These are phyloP conservation scores for Lachnum nothofagi DNA, from an alignment of 2,329 filamentous ascomycete species.

Conservation along the genomic window DNA sequence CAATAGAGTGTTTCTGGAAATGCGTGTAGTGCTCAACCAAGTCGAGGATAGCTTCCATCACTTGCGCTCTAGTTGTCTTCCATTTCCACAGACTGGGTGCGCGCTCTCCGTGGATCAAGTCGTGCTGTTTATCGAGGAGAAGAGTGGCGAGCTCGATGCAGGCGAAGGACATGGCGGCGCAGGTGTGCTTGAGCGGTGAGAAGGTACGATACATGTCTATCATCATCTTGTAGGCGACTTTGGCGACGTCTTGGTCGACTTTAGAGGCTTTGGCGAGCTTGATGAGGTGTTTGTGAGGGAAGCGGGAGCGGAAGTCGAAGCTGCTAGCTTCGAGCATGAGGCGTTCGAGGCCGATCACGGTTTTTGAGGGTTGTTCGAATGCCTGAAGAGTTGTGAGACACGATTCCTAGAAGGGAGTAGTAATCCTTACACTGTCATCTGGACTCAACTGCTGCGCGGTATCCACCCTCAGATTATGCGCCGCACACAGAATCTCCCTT, in stretches of 20 bases:
- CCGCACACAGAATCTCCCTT: slow-evolving; percentile 82
- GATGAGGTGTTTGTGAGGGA: slow-evolving; percentile 77
- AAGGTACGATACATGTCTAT: slow-evolving; percentile 92
- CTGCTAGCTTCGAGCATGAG: slow-evolving; percentile 87
- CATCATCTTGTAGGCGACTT: slow-evolving; percentile 72
- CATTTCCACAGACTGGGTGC: slow-evolving; percentile 46
- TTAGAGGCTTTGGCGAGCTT: slow-evolving; percentile 59
- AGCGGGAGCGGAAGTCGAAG: slow-evolving; percentile 88
- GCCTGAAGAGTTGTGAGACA: slow-evolving; percentile 44
- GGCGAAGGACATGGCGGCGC: slow-evolving; percentile 77
- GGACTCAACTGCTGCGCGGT: slow-evolving; percentile 64
- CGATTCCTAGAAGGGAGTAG: background rate
- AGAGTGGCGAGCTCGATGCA: slow-evolving; percentile 75
- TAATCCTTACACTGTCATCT: slow-evolving; percentile 67
- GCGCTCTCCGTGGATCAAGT: slow-evolving; percentile 42
- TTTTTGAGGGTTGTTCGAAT: slow-evolving; percentile 73
- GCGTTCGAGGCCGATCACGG: slow-evolving; percentile 83
- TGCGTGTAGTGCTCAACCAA: slow-evolving; percentile 89
- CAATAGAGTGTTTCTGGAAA: slow-evolving; percentile 66
- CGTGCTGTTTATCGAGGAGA: slow-evolving; percentile 53
- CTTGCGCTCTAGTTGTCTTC: slow-evolving; percentile 43
- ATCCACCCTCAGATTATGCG: slow-evolving; percentile 69
- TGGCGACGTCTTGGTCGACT: slow-evolving; percentile 52
- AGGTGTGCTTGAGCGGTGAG: slow-evolving; percentile 82
- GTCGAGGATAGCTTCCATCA: slow-evolving; percentile 79